Evolutionary conservation across 2,329 filamentous ascomycete genomes (phyloP), one percentile per base, ranked within the genome.

Genomic region (Hymenoscyphus infarciens): DNA sequence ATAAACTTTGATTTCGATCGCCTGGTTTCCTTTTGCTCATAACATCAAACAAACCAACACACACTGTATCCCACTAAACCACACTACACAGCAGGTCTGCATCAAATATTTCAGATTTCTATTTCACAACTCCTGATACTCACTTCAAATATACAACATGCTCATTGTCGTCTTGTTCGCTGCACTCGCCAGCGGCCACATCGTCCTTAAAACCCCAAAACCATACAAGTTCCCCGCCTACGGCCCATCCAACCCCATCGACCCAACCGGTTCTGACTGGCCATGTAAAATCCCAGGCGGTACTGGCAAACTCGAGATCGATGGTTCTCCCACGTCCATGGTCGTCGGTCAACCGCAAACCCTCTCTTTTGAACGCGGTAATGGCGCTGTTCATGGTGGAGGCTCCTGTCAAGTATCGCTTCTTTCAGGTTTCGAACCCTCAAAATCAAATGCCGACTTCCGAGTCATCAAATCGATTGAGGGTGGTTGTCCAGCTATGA

Each of bases 161-260:
- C 42, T 10, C 10, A 19, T 11, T 7, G 2, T 49, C 42, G 4
- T 49, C 15, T 33, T 35, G 8, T n/a, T 56, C 54, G 5, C 19
- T 8, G 5, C 54, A 15, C 29, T 56, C 54, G 5, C 54, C 13
- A 7, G 8, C 33, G 54, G 15, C 16, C 54, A 56, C 54, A 35
- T 56, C n/a, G 27, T 56, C 15, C 27, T 56, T 8, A 56, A 31
- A 35, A 35, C 54, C 31, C 54, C 54, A 5, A 56, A 56, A 22
- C 54, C 54, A n/a, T 56, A 10, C 29, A 19, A 33, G 3, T 35
- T 33, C 53, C 53, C 53, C 25, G 53, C 53, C 25, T 55, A 55
- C 53, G 53, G 53, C 13, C 53, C 25, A 11, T 55, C 53, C 5
- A 55, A 55, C 25, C 53, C 53, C 1, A 55, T 55, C 1, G 53